A percentile compares a stretch with the other conserved stretches of the same genome.
Conservation (phyloP, 192 early-diverging fungal species). For the Rhizophagus sp. region DNA sequence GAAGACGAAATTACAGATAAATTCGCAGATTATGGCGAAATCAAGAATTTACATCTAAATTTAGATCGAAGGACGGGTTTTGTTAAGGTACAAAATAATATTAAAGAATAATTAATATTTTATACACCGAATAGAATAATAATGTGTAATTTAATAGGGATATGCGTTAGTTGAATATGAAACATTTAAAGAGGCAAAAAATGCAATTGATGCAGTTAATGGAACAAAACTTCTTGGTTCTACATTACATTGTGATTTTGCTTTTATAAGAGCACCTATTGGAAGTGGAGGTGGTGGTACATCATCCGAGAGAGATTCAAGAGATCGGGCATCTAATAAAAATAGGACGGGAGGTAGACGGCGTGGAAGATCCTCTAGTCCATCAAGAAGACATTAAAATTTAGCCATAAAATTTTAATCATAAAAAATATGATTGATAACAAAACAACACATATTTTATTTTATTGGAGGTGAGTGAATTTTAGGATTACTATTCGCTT, state of each 20-base stretch:
- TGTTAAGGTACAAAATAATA: conserved; percentile 65
- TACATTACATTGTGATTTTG: conserved; percentile 79
- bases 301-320: conserved; percentile 26
- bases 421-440: background rate
- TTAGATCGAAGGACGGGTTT: conserved; percentile 93
- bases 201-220: conserved; percentile 74
- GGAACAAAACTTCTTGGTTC: conserved; percentile 74
- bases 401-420: background rate
- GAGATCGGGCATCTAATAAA: conserved; percentile 8
- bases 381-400: conserved; percentile 26
- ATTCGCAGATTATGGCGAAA: conserved; percentile 88
- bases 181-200: conserved; percentile 73
- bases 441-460: background rate
- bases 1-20: conserved; percentile 88
- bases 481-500: background rate
- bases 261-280: conserved; percentile 70
- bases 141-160: conserved; percentile 61
- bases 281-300: conserved; percentile 39
- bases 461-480: background rate
- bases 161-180: conserved; percentile 92
- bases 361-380: conserved; percentile 27
- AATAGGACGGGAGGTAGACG: conserved; percentile 27
- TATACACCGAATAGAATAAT: background rate
- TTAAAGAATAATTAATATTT: background rate
- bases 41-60: conserved; percentile 91